These are phyloP conservation scores for Debaryomyces tyrocola DNA, from an alignment of 805 yeast genomes.

Conservation along the genomic window DNA sequence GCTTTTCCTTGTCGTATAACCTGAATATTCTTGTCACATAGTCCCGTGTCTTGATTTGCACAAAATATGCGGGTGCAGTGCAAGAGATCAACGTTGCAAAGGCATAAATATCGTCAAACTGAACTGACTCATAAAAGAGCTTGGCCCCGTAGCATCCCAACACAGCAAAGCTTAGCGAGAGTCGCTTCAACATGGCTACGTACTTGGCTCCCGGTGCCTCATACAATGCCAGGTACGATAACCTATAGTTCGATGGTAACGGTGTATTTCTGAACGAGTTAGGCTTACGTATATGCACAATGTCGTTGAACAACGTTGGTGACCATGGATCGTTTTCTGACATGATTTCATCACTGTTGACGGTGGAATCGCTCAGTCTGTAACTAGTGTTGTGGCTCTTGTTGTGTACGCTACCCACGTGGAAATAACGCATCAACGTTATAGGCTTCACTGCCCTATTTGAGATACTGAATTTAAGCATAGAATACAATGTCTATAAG, in stretches of 20 bases:
- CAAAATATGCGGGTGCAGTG: conserved; percentile 56
- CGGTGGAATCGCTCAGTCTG: conserved; percentile 29
- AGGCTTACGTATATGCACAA: conserved; percentile 42
- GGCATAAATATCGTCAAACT: conserved; percentile 52
- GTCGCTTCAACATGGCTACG: conserved; percentile 60
- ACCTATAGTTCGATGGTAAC: conserved; percentile 52
- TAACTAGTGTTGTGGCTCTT: conserved; percentile 16
- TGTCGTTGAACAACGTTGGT: conserved; percentile 45
- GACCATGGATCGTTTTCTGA: conserved; percentile 48
- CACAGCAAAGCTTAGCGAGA: conserved; percentile 60
- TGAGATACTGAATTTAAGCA: not conserved
- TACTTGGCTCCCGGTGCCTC: conserved; percentile 62
- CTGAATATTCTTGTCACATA: conserved; percentile 74
- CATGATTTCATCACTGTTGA: conserved; percentile 42
- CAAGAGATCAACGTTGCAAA: conserved; percentile 43
- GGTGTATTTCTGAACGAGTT: conserved; percentile 40
- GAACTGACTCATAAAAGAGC: conserved; percentile 52
- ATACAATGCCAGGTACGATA: conserved; percentile 63
- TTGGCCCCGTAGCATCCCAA: conserved; percentile 65
- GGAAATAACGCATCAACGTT: not conserved
- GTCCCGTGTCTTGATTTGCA: conserved; percentile 55
- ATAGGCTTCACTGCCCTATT: not conserved
- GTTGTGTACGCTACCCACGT: not conserved
- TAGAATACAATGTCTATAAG: not conserved
- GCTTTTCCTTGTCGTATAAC: conserved; percentile 59